phyloP scores from a whole-genome alignment of 768 basidiomycete species.

The Lactifluus pinguis region DNA sequence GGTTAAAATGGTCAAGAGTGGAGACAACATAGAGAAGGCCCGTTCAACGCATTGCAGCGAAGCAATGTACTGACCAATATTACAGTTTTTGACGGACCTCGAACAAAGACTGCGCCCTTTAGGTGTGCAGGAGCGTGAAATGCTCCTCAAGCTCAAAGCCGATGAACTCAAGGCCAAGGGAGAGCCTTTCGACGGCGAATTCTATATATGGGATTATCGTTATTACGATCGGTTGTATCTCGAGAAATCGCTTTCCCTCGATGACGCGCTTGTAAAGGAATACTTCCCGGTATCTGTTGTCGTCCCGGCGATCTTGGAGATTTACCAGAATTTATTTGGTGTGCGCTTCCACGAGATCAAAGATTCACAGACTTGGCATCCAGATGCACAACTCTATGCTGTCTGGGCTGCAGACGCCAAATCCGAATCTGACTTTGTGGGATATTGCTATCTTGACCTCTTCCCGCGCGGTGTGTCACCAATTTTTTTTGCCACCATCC shows the following conservation, averaged over 20 bases:
- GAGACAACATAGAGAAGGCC: conserved; percentile 49
- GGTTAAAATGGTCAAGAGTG: conserved; percentile 76
- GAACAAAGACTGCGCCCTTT: conserved; percentile 66
- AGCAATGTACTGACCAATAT: neutral
- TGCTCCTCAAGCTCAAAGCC: conserved; percentile 64
- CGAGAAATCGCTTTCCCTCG: conserved; percentile 58
- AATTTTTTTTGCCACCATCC: neutral
- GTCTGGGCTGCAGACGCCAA: conserved; percentile 79
- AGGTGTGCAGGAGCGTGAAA: conserved; percentile 54
- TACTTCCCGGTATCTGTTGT: conserved; percentile 84
- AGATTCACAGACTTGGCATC: conserved; percentile 71
- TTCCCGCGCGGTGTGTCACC: conserved; percentile 61
- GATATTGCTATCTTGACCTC: conserved; percentile 82
- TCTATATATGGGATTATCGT: conserved; percentile 83
- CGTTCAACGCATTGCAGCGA: conserved; percentile 12
- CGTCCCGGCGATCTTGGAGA: conserved; percentile 70
- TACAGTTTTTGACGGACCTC: conserved; percentile 70
- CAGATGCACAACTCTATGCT: conserved; percentile 78
- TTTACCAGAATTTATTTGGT: conserved; percentile 76
- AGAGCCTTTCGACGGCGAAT: conserved; percentile 56
- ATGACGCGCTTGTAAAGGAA: conserved; percentile 75
- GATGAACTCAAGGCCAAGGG: conserved; percentile 57
- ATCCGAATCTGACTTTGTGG: conserved; percentile 63
- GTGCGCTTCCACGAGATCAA: conserved; percentile 49
- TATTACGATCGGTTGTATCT: conserved; percentile 60